Percentiles rank a stretch among this genome's conserved stretches.
phyloP scores from a whole-genome alignment of 2,329 filamentous ascomycete species.

The Aspergillus jensenii region DNA sequence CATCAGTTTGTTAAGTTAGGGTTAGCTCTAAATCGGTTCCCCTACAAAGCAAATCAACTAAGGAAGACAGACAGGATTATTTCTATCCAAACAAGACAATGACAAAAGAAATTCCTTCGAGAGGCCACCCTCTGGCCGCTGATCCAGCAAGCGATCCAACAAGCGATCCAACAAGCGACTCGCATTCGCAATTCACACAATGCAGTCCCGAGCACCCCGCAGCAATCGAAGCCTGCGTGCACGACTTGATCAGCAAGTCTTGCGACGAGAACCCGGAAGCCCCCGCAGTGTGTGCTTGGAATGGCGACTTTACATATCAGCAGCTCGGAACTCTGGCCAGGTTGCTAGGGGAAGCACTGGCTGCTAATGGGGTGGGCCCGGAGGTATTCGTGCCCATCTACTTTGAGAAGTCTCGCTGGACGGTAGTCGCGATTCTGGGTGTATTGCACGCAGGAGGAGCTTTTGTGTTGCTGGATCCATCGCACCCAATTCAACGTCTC shows the following conservation, averaged over 20 bases:
- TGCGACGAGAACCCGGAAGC: not conserved
- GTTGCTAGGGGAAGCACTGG: not conserved
- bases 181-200: not conserved
- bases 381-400: not conserved
- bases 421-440: not conserved
- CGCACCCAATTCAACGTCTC: not conserved
- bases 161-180: too few relatives aligned
- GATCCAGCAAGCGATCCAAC: too few relatives aligned
- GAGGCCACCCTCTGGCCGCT: too few relatives aligned
- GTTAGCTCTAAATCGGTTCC: too few relatives aligned
- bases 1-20: too few relatives aligned
- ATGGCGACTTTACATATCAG: not conserved
- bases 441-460: not conserved
- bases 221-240: not conserved
- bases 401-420: conserved; percentile 1
- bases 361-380: not conserved
- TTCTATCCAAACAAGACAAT: too few relatives aligned
- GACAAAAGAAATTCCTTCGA: too few relatives aligned
- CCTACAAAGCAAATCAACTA: too few relatives aligned
- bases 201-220: not conserved
- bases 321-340: not conserved
- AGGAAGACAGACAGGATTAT: too few relatives aligned
- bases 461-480: not conserved
- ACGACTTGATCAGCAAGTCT: not conserved
- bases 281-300: not conserved